Conservation (phyloP, 441 rosid genomes). For the Gossypium lobatum region DNA sequence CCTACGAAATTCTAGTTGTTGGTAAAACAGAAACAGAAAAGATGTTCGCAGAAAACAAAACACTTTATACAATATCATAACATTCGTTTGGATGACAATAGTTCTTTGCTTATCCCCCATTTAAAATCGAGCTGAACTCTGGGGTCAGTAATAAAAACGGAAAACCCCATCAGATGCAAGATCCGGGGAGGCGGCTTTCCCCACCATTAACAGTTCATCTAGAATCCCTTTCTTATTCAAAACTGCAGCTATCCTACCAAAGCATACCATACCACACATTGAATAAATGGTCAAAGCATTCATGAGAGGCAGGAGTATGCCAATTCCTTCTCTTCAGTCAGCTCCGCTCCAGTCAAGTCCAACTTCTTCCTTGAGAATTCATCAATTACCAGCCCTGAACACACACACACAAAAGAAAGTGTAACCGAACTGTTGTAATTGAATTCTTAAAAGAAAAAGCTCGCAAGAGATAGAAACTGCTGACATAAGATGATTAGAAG, state of each 20-base stretch:
- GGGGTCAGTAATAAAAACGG: too few species aligned
- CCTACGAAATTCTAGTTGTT: too few species aligned
- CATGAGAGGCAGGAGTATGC: slow-evolving; percentile 88
- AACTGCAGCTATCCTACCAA: slow-evolving; percentile 17
- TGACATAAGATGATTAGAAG: not conserved
- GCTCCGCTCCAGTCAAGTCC: slow-evolving; percentile 75
- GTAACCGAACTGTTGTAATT: too few species aligned
- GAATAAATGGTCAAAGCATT: slow-evolving; percentile 5
- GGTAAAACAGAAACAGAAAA: too few species aligned
- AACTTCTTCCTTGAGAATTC: slow-evolving; percentile 86
- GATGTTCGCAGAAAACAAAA: too few species aligned
- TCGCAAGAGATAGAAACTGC: not conserved
- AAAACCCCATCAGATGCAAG: not conserved
- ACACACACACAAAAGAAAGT: not conserved
- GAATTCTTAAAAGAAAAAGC: not conserved
- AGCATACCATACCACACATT: not conserved
- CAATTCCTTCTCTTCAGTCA: slow-evolving; percentile 76
- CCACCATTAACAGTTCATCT: slow-evolving; percentile 14
- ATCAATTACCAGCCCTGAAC: slow-evolving; percentile 60
- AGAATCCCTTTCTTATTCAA: slow-evolving; percentile 28
- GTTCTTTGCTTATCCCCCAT: too few species aligned
- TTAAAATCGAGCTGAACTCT: too few species aligned
- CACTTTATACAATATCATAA: too few species aligned
- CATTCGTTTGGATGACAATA: too few species aligned
- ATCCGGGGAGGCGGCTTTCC: slow-evolving; percentile 13